Evolutionary conservation across 176 grass and related monocot genomes (phyloP), one percentile per base, ranked within the genome.

Genomic region (Aegilops bicornis): DNA sequence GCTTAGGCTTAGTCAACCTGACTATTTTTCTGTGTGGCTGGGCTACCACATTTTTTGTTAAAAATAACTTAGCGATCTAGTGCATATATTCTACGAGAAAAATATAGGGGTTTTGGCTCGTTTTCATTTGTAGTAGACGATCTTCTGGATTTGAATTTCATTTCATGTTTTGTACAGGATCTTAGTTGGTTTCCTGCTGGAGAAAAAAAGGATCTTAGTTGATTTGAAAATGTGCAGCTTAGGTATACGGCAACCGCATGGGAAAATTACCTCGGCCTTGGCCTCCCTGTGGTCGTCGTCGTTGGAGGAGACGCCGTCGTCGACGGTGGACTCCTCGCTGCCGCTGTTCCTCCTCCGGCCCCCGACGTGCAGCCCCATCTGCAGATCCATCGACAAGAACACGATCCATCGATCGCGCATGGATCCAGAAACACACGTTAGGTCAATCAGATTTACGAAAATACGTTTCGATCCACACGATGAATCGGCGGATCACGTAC

Each of bases 321-420:
- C 89, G 35, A 95, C 89, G 31, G 50, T 91, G 66, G 96, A 95
- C 75, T 92, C 91, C 62, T 98, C 88, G 86, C 93, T 98, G 45
- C 83, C 81, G 45, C 89, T 93, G 85, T 95, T 95, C n/a, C 79
- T 86, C 14, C 80, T 79, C 24, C 87, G 65, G 7, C 85, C 69
- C 27, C 84, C 85, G 47, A 91, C 76, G 43, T 75, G 89, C 68
- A 91, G 69, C 1, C 85, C 89, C 89, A 84, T 83, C 89, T 86
- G 82, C 61, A 19, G 22, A 14, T 39, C 32, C 8, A 37, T 22
- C 54, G 0, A 58, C 7, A 58, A 9, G 7, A 43, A 17, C n/a
- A n/a, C 6, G 5, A 73, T 73, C 42, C 42, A n/a, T n/a, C n/a
- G n/a, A 13, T 12, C 70, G 23, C 13, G 2, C 1, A 6, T 1